Evolutionary conservation across 345 rosid genomes (phyloP).

Genomic region (Turritis glabra): DNA sequence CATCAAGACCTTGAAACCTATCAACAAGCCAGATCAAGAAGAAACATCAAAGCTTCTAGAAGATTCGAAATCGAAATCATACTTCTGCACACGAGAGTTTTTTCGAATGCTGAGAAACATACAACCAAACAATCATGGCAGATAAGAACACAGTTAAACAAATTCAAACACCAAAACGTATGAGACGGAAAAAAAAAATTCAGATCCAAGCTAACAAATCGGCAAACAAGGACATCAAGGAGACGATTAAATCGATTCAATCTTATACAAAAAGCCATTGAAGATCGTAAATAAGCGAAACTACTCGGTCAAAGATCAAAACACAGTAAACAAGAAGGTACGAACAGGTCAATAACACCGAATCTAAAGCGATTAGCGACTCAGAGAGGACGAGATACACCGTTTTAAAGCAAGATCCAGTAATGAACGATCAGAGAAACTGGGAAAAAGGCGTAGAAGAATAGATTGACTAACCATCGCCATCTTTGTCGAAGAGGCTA

Average conservation of each 20-base stretch:
- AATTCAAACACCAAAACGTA: background rate
- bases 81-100: too few relatives aligned
- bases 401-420: conserved; percentile 4
- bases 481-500: conserved; percentile 41
- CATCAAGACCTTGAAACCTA: background rate
- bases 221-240: background rate
- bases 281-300: background rate
- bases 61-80: background rate
- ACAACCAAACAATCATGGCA: background rate
- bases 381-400: background rate
- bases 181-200: background rate
- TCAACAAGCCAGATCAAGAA: background rate
- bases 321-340: background rate
- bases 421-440: background rate
- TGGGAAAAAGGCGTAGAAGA: background rate
- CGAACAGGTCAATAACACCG: background rate
- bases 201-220: conserved; percentile 15
- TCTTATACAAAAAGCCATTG: background rate
- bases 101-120: too few relatives aligned
- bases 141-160: background rate
- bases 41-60: background rate
- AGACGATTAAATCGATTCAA: background rate
- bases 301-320: conserved; percentile 9
- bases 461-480: conserved; percentile 32
- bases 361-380: background rate